A percentile compares a stretch with the other conserved stretches of the same genome.
phyloP scores from a whole-genome alignment of 805 yeast species.

The Saccharomycopsis selenospora region DNA sequence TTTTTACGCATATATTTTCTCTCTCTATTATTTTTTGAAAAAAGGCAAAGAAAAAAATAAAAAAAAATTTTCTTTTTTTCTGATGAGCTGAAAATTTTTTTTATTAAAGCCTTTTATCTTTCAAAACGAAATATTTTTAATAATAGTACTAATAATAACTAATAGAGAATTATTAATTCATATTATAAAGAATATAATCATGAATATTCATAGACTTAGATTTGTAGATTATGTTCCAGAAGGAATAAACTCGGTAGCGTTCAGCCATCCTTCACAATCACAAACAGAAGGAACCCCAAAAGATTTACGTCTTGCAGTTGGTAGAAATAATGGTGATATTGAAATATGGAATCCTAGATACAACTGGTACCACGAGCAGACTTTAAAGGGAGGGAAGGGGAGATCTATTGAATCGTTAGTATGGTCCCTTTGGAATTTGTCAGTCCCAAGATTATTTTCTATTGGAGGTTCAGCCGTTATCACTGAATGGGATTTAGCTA shows the following conservation, averaged over 20 bases:
- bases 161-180: too few relatives aligned
- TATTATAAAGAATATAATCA: conserved; percentile 24
- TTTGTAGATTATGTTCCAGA: conserved; percentile 87
- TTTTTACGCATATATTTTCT: too few relatives aligned
- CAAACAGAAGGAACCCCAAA: conserved; percentile 39
- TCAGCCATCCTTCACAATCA: conserved; percentile 49
- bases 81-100: too few relatives aligned
- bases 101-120: too few relatives aligned
- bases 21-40: too few relatives aligned
- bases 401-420: conserved; percentile 84
- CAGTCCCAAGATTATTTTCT: conserved; percentile 69
- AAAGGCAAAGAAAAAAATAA: too few relatives aligned
- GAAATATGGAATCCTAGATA: conserved; percentile 90
- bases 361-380: conserved; percentile 72
- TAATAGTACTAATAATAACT: too few relatives aligned
- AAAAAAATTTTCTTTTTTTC: too few relatives aligned
- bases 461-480: conserved; percentile 89
- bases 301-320: conserved; percentile 77
- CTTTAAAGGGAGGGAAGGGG: conserved; percentile 71
- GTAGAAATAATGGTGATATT: conserved; percentile 88
- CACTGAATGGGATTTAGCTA: conserved; percentile 84
- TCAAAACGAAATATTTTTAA: too few relatives aligned
- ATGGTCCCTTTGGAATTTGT: conserved; percentile 53
- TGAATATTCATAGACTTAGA: conserved; percentile 85
- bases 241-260: conserved; percentile 72